Base-by-base conservation (phyloP, 1,284 basidiomycete genomes). In the Xerocomus nothofagi region DNA sequence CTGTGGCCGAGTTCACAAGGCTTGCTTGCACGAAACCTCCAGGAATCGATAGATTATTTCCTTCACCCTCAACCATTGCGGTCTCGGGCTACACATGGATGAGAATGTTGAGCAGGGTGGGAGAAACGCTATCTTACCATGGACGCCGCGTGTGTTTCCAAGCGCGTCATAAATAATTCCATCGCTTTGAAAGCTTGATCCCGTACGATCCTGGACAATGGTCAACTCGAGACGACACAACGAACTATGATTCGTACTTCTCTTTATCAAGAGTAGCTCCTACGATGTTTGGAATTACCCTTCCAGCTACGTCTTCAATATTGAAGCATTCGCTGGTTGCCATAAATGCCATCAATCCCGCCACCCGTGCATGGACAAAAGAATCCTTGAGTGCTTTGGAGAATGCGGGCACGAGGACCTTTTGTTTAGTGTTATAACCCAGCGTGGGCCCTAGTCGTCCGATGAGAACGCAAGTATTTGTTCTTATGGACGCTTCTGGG, bases 391-490 rank as follows among this genome's bases (percentile, higher is more conserved):
- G 70, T 9, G 92, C 91, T 47, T 93, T 81, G 1, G 88, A 81
- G 67, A 99, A 99, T 1, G 97, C 97, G 1, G 96, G 93, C 1
- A 98, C 90, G 2, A 99, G 82, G 10, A 99, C 93, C 65, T 98
- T 98, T 56, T 87, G 84, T 66, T 95, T 93, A 6, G 96, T 98
- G 58, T 92, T 86, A 51, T 89, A 80, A 1, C 89, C 88, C 2
- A 99, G 75, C 3, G 82, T 81, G 0, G 93, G 93, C 0, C 91
- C 93, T 4, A 99, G 79, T 10, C 95, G 81, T 9, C 96, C 96
- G 37, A 99, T 84, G 4, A 99, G 81, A 57, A 99, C 97, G 63
- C 94, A 98, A 0, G 96, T 98, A 66, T 99, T 99, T 12, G 96
- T 99, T 36, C 97, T 84, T 61, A 99, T 98, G 1, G 93, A 95